Evolutionary conservation across 768 basidiomycete species (phyloP), one percentile per base, ranked within the genome.

Genomic region (Cyclocybe cylindracea): DNA sequence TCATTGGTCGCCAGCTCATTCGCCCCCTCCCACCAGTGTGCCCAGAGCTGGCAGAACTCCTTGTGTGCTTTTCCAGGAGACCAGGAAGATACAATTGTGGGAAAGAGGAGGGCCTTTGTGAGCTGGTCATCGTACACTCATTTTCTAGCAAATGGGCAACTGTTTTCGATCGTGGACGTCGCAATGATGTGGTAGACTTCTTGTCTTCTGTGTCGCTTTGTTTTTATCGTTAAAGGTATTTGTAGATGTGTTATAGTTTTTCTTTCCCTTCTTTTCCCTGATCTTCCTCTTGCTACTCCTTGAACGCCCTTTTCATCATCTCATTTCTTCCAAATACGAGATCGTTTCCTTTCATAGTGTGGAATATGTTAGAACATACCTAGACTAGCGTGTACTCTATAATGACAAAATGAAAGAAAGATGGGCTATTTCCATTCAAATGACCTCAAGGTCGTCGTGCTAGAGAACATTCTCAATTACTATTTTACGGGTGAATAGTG

Each of bases 181-280:
- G 40, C 14, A n/a, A n/a, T 16, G 10, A 11, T 10, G 18, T 18
- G 24, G 24, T 24, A 24, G 24, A 24, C 24, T 24, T 24, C 24
- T 24, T 24, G 24, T 24, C 24, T 24, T 24, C 24, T 24, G 24
- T 24, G 24, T 24, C 24, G 24, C 24, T 24, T 45, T 51, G 50
- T 51, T 49, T 49, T 48, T 44, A 46, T 14, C 5, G 39, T 19
- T 40, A 40, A 46, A 44, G 29, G 40, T 54, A 39, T 24, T 24
- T 10, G 19, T 29, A 38, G 31, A 39, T 18, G 34, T 14, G 38
- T 39, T 43, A 7, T 39, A 24, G 34, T 46, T 49, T 39, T 35
- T 35, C 32, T 46, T n/a, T 31, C 39, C 29, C 31, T 33, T n/a
- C 34, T 50, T 51, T 35, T 44, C 53, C 29, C 39, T 44, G 14